Evolutionary conservation across 768 basidiomycete species (phyloP).

Genomic region (Collybia sordida): DNA sequence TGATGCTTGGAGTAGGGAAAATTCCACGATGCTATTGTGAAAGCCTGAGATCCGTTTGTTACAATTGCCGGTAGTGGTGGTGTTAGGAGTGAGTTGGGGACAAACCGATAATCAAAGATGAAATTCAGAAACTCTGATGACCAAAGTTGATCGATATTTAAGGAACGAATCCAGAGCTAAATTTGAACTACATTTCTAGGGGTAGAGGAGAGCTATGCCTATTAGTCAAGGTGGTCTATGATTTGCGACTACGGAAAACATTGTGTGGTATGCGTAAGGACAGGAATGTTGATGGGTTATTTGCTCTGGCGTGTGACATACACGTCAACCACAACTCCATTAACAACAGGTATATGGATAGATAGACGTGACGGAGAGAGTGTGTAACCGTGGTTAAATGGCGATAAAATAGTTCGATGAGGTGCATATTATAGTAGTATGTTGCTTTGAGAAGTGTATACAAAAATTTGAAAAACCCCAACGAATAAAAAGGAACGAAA

Average conservation of each 20-base stretch:
- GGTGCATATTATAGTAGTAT: constrained; percentile 17
- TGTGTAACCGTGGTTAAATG: constrained; percentile 22
- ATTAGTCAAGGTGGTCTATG: constrained; percentile 20
- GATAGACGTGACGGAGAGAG: constrained; percentile 15
- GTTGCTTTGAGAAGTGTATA: constrained; percentile 12
- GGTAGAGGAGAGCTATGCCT: neutral
- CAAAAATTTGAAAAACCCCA: constrained; percentile 5
- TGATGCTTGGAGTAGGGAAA: neutral
- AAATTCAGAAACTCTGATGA: no score
- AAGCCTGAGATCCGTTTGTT: no score
- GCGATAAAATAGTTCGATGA: constrained; percentile 27
- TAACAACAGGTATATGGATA: constrained; percentile 12
- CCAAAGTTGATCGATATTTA: constrained; percentile 4
- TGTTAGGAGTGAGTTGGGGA: no score
- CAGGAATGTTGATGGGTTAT: constrained; percentile 9
- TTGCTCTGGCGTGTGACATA: constrained; percentile 2
- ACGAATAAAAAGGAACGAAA: constrained; percentile 6
- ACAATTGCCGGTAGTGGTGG: no score
- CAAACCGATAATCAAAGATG: no score
- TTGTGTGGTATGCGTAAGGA: constrained; percentile 22
- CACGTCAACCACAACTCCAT: constrained; percentile 4
- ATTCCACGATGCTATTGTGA: no score
- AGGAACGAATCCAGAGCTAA: constrained; percentile 3
- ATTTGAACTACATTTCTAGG: neutral
- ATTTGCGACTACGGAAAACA: constrained; percentile 16